Conservation (phyloP, 257 asterid species). For the Avicennia marina region DNA sequence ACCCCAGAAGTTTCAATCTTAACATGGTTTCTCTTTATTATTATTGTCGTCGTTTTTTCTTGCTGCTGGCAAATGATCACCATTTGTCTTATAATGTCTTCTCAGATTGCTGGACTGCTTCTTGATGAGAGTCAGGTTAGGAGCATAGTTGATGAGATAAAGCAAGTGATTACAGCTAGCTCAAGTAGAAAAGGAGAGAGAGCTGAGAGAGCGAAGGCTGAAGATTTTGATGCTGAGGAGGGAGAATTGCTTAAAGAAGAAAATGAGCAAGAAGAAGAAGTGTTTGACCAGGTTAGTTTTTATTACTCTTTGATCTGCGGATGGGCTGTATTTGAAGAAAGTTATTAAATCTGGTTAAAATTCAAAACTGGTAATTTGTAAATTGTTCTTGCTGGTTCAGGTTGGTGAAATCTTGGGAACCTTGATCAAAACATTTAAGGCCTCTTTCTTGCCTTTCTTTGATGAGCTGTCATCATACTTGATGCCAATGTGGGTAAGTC, state of each 20-base stretch:
- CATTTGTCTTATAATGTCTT: background rate
- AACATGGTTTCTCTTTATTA: no score
- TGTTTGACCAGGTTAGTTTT: slow-evolving; percentile 61
- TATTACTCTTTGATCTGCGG: background rate
- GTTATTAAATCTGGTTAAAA: background rate
- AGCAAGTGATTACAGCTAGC: slow-evolving; percentile 66
- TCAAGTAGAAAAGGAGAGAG: slow-evolving; percentile 81
- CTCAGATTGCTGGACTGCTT: slow-evolving; percentile 80
- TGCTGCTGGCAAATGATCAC: background rate
- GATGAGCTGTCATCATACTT: slow-evolving; percentile 80
- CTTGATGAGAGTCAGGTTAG: slow-evolving; percentile 89
- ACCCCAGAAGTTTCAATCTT: no score
- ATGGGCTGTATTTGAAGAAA: background rate
- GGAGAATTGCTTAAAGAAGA: slow-evolving; percentile 67
- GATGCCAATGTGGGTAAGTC: slow-evolving; percentile 99
- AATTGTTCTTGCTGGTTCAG: slow-evolving; percentile 26
- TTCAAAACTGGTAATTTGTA: no score
- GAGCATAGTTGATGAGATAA: slow-evolving; percentile 76
- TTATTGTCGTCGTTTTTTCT: no score
- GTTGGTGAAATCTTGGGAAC: slow-evolving; percentile 96
- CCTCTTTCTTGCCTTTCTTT: slow-evolving; percentile 91
- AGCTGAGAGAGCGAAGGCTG: slow-evolving; percentile 87
- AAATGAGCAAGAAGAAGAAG: slow-evolving; percentile 84
- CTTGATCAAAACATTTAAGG: slow-evolving; percentile 81
- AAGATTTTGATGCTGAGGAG: slow-evolving; percentile 82